Conservation (phyloP, 2,329 filamentous ascomycete genomes). For the Sarocladiaceae sp. region DNA sequence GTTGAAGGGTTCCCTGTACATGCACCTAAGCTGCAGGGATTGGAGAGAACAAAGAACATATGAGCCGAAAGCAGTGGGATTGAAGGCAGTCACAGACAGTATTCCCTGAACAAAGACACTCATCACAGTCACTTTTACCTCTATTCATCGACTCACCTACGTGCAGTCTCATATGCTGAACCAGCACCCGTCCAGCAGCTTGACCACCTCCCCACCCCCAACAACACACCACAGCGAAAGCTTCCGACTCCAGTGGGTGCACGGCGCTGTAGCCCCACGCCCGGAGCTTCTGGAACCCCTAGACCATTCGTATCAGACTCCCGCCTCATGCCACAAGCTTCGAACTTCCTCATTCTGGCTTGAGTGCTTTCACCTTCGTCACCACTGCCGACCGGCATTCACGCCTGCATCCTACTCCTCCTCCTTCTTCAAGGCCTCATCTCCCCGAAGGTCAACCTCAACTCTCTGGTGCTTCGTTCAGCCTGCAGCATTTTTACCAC, state of each 20-base stretch:
- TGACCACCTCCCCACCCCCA: no score
- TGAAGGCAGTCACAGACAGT: no score
- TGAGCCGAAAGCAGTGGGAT: no score
- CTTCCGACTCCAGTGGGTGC: conserved; percentile 3
- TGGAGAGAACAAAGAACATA: neutral
- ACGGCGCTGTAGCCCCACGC: neutral
- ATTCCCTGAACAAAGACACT: no score
- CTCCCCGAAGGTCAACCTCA: neutral
- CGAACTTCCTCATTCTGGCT: neutral
- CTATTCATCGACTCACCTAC: no score
- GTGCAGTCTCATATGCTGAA: no score
- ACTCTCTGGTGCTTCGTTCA: no score
- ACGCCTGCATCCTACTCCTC: conserved; percentile 3
- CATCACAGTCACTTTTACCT: no score
- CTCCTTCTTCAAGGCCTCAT: neutral
- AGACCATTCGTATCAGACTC: conserved; percentile 4
- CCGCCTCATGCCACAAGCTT: conserved; percentile 6
- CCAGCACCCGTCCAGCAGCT: no score
- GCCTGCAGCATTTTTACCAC: neutral
- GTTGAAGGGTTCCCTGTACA: neutral
- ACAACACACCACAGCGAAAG: neutral
- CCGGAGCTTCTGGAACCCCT: neutral
- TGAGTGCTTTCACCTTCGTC: conserved; percentile 7
- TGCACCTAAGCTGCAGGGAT: neutral
- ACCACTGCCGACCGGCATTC: conserved; percentile 12